Conservation (phyloP, 352 stramenopile species). For the Aphanomyces euteiches region DNA sequence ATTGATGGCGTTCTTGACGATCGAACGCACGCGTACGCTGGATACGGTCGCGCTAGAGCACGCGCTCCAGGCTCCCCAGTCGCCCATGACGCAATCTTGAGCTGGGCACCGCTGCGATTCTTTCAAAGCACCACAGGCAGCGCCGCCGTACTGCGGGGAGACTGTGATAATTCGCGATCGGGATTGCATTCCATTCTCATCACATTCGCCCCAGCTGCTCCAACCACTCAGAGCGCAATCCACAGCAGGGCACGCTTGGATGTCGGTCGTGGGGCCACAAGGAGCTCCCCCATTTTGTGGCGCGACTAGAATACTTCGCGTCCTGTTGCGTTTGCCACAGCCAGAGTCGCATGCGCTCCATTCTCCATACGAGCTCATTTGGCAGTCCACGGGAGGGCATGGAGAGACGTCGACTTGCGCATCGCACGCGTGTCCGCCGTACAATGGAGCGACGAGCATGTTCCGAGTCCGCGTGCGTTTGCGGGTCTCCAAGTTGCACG, state of each 20-base stretch:
- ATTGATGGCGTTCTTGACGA: slow-evolving; percentile 22
- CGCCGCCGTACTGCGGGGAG: slow-evolving; percentile 14
- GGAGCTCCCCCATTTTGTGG: not conserved
- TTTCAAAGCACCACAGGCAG: slow-evolving; percentile 14
- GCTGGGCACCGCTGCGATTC: slow-evolving; percentile 25
- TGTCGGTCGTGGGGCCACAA: not conserved
- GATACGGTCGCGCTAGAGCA: not conserved
- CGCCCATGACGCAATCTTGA: slow-evolving; percentile 19
- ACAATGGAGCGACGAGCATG: slow-evolving; percentile 39
- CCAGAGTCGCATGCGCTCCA: slow-evolving; percentile 37
- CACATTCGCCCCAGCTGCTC: slow-evolving; percentile 20
- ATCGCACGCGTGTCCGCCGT: slow-evolving; percentile 41
- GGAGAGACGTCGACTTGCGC: slow-evolving; percentile 35
- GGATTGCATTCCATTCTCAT: slow-evolving; percentile 37
- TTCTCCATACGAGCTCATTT: slow-evolving; percentile 39
- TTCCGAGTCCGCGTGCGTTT: slow-evolving; percentile 41
- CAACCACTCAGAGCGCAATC: slow-evolving; percentile 41
- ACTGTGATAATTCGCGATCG: slow-evolving; percentile 31
- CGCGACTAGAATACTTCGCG: slow-evolving; percentile 37
- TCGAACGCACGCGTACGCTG: slow-evolving; percentile 24
- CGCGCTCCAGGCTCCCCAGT: slow-evolving; percentile 22
- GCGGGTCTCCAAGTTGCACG: slow-evolving; percentile 39
- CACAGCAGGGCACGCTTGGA: not conserved
- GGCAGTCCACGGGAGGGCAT: slow-evolving; percentile 55
- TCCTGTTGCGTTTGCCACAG: slow-evolving; percentile 41